These are phyloP conservation scores for Bothriochloa decipiens DNA, from an alignment of 176 grass and related monocot genomes.

Conservation along the genomic window DNA sequence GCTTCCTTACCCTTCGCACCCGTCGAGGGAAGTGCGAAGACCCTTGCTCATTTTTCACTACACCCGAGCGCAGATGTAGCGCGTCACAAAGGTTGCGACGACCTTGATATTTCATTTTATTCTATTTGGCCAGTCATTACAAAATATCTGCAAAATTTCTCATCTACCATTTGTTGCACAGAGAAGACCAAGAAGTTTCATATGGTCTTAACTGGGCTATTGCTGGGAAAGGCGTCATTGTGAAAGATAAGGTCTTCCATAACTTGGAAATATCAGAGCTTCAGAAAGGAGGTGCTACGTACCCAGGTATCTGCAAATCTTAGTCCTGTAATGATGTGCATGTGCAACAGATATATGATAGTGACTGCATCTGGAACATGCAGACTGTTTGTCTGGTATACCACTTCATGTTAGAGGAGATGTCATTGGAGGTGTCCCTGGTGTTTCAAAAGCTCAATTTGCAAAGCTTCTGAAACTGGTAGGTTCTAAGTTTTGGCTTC, in stretches of 20 bases:
- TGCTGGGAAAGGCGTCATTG: constrained; percentile 67
- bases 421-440: constrained; percentile 43
- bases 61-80: no score
- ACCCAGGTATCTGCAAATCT: constrained; percentile 42
- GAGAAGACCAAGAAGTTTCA: constrained; percentile 60
- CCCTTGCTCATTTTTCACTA: no score
- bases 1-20: no score
- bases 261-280: constrained; percentile 70
- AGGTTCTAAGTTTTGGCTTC: not conserved
- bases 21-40: no score
- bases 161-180: constrained; percentile 45
- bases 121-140: not conserved
- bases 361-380: constrained; percentile 30
- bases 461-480: constrained; percentile 90
- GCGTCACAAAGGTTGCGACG: no score
- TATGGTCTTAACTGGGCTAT: constrained; percentile 77
- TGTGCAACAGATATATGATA: constrained; percentile 10
- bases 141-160: constrained; percentile 1
- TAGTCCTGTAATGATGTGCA: not conserved
- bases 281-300: constrained; percentile 61
- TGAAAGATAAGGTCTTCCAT: constrained; percentile 78
- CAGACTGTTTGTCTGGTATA: constrained; percentile 57
- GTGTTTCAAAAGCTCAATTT: constrained; percentile 75
- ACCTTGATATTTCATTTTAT: constrained; percentile 4
- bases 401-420: constrained; percentile 88